These are phyloP conservation scores for Neotropicomus parvogracilis DNA, from an alignment of 1,284 basidiomycete genomes.

Conservation along the genomic window DNA sequence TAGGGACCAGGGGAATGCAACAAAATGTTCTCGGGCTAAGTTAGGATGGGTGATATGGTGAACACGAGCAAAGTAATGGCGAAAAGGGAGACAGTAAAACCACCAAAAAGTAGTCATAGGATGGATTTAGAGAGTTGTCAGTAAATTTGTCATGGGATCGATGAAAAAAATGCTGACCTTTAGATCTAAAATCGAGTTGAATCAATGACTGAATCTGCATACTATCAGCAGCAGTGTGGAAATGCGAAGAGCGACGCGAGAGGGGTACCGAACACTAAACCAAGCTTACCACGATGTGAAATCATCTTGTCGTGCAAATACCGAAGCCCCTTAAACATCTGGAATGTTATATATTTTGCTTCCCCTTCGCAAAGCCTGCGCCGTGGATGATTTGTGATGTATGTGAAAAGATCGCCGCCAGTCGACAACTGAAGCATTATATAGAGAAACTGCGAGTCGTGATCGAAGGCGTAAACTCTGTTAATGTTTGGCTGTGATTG, in stretches of 20 bases:
- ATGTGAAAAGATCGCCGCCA: constrained; percentile 84
- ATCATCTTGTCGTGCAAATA: constrained; percentile 75
- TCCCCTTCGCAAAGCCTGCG: constrained; percentile 69
- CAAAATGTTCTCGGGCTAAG: constrained; percentile 82
- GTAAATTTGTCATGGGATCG: background rate
- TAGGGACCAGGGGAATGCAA: constrained; percentile 72
- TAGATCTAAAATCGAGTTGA: constrained; percentile 49
- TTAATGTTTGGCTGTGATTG: constrained; percentile 72
- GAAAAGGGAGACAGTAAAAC: background rate
- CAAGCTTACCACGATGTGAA: constrained; percentile 68
- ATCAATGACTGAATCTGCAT: constrained; percentile 1
- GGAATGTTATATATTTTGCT: constrained; percentile 80
- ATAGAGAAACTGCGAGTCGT: constrained; percentile 66
- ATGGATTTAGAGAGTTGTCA: background rate
- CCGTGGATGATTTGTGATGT: constrained; percentile 61
- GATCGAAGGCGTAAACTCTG: constrained; percentile 65
- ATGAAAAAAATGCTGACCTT: constrained; percentile 46
- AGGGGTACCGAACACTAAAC: background rate
- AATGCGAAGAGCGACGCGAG: background rate
- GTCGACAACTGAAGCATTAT: constrained; percentile 84
- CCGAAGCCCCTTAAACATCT: constrained; percentile 67
- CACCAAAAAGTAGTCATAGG: background rate
- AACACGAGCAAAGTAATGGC: background rate
- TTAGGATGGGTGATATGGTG: background rate
- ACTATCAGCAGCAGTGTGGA: background rate